A percentile compares a stretch with the other conserved stretches of the same genome.
phyloP scores from a whole-genome alignment of 2,329 filamentous ascomycete genomes.

The Fusarium nematophilum region DNA sequence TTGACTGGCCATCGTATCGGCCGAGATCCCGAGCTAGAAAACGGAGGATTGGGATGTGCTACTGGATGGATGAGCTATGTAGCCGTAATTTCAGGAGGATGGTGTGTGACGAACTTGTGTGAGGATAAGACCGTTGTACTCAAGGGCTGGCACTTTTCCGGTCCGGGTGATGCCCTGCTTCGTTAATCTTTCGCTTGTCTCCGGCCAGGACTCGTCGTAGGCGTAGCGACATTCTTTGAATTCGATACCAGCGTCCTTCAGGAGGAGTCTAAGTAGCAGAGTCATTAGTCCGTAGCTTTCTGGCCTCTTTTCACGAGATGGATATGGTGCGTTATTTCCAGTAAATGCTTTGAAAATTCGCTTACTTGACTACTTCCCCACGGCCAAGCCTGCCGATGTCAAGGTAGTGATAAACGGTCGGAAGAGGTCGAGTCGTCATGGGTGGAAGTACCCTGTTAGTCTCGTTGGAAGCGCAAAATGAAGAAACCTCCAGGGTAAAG shows the following conservation, averaged over 20 bases:
- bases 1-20: conserved; percentile 51
- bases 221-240: conserved; percentile 34
- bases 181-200: conserved; percentile 43
- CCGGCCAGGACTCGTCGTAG: conserved; percentile 22
- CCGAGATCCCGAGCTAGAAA: conserved; percentile 50
- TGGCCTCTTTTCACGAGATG: no score
- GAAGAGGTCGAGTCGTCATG: no score
- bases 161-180: conserved; percentile 44
- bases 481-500: no score
- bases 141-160: conserved; percentile 49
- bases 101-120: conserved; percentile 18
- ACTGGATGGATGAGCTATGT: fast-evolving
- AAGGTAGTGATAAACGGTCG: conserved; percentile 43
- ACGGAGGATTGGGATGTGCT: conserved; percentile 46
- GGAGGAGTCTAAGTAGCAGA: conserved; percentile 33
- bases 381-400: conserved; percentile 43
- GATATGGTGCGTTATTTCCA: no score
- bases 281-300: no score
- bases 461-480: no score
- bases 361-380: conserved; percentile 44
- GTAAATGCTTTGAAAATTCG: background rate
- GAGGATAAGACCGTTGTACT: conserved; percentile 49
- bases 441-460: no score
- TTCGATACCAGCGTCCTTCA: conserved; percentile 30
- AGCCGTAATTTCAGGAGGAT: no score